Percentiles rank a stretch among this genome's conserved stretches.
These are phyloP conservation scores for Trichophyton mentagrophytes DNA, from an alignment of 2,329 filamentous ascomycete genomes.

Conservation along the genomic window DNA sequence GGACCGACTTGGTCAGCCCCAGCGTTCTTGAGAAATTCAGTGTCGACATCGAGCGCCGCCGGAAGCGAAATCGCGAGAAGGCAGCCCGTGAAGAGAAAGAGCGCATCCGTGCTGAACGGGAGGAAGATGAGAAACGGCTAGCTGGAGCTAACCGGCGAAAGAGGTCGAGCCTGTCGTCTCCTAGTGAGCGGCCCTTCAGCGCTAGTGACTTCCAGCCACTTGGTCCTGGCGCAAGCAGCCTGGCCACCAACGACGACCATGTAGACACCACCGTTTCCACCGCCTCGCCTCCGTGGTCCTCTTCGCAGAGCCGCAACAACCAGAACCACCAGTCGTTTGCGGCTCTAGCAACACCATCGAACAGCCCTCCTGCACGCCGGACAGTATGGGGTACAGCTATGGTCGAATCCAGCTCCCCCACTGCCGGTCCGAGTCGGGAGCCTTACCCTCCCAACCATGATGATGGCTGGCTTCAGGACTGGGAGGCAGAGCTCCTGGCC, in stretches of 20 bases:
- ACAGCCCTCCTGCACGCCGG: conserved; percentile 59
- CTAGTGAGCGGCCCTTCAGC: conserved; percentile 37
- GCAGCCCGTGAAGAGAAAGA: conserved; percentile 77
- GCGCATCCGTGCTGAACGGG: conserved; percentile 64
- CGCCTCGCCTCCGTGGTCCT: conserved; percentile 31
- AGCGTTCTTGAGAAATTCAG: conserved; percentile 64
- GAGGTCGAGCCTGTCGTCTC: conserved; percentile 38
- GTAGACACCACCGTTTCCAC: conserved; percentile 25
- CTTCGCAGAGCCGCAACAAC: conserved; percentile 22
- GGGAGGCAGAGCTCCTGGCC: conserved; percentile 57
- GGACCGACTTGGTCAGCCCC: conserved; percentile 73
- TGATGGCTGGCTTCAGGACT: conserved; percentile 78
- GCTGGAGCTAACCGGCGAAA: conserved; percentile 51
- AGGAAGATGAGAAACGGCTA: conserved; percentile 58
- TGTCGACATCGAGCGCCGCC: conserved; percentile 58
- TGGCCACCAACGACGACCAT: conserved; percentile 16
- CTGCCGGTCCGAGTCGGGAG: conserved; percentile 9
- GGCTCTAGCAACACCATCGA: conserved; percentile 60
- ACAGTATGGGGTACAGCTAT: conserved; percentile 89
- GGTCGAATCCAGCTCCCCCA: conserved; percentile 47
- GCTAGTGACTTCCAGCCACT: conserved; percentile 55
- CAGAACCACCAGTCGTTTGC: conserved; percentile 34
- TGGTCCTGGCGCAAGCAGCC: conserved; percentile 17
- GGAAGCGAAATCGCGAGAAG: conserved; percentile 70
- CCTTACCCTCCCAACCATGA: conserved; percentile 30